Evolutionary conservation across 106 monocot species (phyloP).

Genomic region (Dioscorea zingiberensis): DNA sequence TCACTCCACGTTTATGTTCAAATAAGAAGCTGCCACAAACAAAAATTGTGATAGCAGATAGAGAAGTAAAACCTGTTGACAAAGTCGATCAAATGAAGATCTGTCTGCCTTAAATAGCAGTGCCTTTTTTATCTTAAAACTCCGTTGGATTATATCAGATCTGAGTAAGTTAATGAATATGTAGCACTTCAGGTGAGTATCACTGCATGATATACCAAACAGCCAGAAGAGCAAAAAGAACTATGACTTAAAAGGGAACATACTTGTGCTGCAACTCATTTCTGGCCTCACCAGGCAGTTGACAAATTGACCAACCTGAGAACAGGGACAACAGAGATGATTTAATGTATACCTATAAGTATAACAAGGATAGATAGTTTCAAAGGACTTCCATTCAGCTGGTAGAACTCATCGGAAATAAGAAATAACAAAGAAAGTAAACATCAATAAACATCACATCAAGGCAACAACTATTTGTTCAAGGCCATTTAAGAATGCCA

Average conservation of each 20-base stretch:
- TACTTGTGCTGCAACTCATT: conserved; percentile 81
- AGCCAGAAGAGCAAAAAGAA: not conserved
- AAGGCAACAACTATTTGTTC: too few relatives aligned
- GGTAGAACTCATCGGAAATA: too few relatives aligned
- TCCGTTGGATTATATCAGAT: conserved; percentile 52
- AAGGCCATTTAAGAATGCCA: too few relatives aligned
- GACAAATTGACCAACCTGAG: conserved; percentile 66
- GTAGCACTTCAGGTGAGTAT: too few relatives aligned
- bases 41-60: not conserved
- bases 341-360: too few relatives aligned
- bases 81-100: conserved; percentile 65
- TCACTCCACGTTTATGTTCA: not conserved
- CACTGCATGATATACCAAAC: not conserved
- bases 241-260: conserved; percentile 6
- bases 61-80: conserved; percentile 44
- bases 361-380: too few relatives aligned
- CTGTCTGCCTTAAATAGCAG: conserved; percentile 52
- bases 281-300: conserved; percentile 81
- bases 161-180: conserved; percentile 17
- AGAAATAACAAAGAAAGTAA: too few relatives aligned
- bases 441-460: too few relatives aligned
- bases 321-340: not conserved
- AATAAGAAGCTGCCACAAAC: not conserved
- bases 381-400: too few relatives aligned
- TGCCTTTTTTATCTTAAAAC: conserved; percentile 77